phyloP scores from a whole-genome alignment of 2,329 filamentous ascomycete genomes.

The Aureobasidium uvarum region DNA sequence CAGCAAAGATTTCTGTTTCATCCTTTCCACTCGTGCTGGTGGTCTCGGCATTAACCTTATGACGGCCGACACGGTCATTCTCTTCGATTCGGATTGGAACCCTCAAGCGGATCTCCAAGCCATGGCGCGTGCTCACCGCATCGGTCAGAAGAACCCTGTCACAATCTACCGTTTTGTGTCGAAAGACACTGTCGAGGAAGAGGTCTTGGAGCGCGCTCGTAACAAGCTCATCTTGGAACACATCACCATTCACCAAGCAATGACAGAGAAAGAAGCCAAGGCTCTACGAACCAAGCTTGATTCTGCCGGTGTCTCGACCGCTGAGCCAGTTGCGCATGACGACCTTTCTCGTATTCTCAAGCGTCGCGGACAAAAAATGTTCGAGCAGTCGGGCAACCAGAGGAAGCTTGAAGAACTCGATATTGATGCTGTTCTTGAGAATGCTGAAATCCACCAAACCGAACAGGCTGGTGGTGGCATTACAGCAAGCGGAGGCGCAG shows the following conservation, averaged over 20 bases:
- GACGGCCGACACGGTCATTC: conserved; percentile 96
- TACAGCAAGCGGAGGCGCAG: conserved; percentile 92
- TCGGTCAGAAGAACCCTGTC: conserved; percentile 93
- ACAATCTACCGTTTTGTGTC: conserved; percentile 96
- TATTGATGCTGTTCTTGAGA: conserved; percentile 94
- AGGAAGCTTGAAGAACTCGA: conserved; percentile 95
- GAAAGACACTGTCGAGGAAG: conserved; percentile 97
- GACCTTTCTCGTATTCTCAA: conserved; percentile 97
- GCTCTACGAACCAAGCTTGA: conserved; percentile 76
- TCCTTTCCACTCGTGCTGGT: conserved; percentile 91
- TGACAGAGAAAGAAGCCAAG: conserved; percentile 89
- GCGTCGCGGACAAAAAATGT: conserved; percentile 98
- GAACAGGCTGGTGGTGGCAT: conserved; percentile 93
- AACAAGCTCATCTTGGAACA: conserved; percentile 98
- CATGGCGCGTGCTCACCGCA: conserved; percentile 97
- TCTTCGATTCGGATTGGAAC: conserved; percentile 99
- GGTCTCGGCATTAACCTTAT: conserved; percentile 98
- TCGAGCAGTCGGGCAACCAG: conserved; percentile 95
- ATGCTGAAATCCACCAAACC: conserved; percentile 95
- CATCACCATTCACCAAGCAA: conserved; percentile 92
- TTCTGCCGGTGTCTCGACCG: conserved; percentile 57
- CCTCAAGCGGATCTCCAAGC: conserved; percentile 97
- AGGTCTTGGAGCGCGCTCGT: conserved; percentile 90
- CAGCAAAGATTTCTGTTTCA: conserved; percentile 93
- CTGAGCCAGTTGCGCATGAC: conserved; percentile 84